A percentile compares a stretch with the other conserved stretches of the same genome.
Evolutionary conservation across 78 protist species (phyloP).

Genomic region (Bodo saltans): DNA sequence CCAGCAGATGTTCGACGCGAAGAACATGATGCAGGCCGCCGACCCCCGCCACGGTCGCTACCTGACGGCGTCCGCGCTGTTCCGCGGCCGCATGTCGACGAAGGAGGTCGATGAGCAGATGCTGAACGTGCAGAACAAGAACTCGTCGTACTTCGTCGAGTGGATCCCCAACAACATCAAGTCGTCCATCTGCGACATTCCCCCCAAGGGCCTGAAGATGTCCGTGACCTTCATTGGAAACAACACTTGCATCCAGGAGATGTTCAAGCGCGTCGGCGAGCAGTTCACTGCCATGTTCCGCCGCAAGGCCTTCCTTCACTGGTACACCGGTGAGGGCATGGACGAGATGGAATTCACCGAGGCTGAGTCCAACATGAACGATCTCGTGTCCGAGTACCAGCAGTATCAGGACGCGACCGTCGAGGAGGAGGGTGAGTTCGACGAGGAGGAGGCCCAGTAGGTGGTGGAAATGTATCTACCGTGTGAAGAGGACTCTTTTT

Average conservation of each 20-base stretch:
- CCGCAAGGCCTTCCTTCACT: conserved; percentile 51
- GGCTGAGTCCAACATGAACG: conserved; percentile 97
- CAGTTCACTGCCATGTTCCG: conserved; percentile 51
- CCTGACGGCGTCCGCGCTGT: conserved; percentile 73
- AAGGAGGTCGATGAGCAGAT: conserved; percentile 77
- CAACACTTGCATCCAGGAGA: conserved; percentile 45
- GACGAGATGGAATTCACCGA: conserved; percentile 98
- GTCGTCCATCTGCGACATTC: conserved; percentile 50
- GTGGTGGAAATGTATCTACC: neutral
- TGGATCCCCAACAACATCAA: conserved; percentile 85
- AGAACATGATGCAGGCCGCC: conserved; percentile 75
- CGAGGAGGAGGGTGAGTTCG: conserved; percentile 51
- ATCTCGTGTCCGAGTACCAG: conserved; percentile 95
- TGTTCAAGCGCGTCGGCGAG: conserved; percentile 35
- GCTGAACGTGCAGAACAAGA: conserved; percentile 73
- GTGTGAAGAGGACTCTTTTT: neutral
- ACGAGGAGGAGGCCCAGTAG: no score
- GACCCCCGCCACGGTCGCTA: conserved; percentile 78
- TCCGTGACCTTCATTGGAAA: conserved; percentile 48
- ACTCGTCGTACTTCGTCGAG: conserved; percentile 72
- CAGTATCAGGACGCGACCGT: conserved; percentile 73
- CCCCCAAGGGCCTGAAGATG: conserved; percentile 43
- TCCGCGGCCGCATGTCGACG: conserved; percentile 78
- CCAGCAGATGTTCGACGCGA: conserved; percentile 76
- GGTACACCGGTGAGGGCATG: conserved; percentile 66